Base-by-base conservation (phyloP, 2,329 filamentous ascomycete species). In the Exserohilum rostratum region DNA sequence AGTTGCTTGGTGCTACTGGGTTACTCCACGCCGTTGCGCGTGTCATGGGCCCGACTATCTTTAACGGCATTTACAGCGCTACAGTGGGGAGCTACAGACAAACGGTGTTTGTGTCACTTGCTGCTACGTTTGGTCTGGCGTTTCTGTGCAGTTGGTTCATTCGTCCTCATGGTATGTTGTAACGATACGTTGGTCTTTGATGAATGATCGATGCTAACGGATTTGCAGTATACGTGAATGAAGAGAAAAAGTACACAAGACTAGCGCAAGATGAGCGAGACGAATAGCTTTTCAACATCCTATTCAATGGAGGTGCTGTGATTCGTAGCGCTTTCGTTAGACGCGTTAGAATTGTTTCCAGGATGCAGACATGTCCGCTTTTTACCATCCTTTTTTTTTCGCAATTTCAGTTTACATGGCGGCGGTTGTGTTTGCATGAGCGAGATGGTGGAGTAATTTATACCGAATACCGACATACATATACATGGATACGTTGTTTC, bases 1-100 rank as follows among this genome's bases (percentile, higher is more conserved):
- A 95, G 72, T 79, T 98, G n/a, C 83, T 99, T 0, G 95, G 95
- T 18, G 93, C 92, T 1, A 89, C 88, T 13, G 95, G 93, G 0
- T 80, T 98, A 57, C 77, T 98, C 53, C 93, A 98, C 75, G 90
- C 91, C 1, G 77, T 96, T 31, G 85, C 90, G 3, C 82, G 92
- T 57, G 86, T 98, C 2, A 72, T 96, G 11, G 87, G 89, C 0
- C 95, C 95, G 0, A 83, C 91, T 0, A 70, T 93, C 1, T 96
- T 97, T 76, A 96, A 95, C 68, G 84, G 90, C 5, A 85, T 98
- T 9, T 99, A 96, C 72, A 89, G 89, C 12, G 79, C 83, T 2
- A 98, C 95, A 0, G 90, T 97, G 1, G 86, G 83, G 17, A 86
- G 78, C 1, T 93, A 90, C 62, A 87, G 91, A 0, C 91, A 95